Evolutionary conservation across 768 basidiomycete species (phyloP), one percentile per base, ranked within the genome.

Genomic region (Lentinula raphanica): DNA sequence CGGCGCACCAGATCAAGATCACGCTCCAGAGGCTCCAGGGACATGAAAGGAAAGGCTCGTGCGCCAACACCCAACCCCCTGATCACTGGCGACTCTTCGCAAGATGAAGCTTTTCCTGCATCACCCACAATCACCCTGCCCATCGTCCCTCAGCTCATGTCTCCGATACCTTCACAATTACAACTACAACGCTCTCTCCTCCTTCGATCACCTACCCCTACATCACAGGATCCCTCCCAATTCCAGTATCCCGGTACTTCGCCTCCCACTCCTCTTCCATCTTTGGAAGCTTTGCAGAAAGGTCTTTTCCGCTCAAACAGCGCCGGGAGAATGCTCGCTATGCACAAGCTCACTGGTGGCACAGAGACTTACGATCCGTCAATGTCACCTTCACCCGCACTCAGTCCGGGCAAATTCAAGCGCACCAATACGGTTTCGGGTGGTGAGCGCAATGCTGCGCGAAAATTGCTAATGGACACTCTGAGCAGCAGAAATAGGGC

Each of bases 261-360:
- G 5, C 82, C 86, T 2, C 76, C 86, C 6, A 86, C 85, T 2
- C 87, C 89, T 17, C 70, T 88, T 35, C 92, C 92, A 0, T 83
- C 90, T 3, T 76, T 96, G 5, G 88, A 92, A 65, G 89, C 87
- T 21, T 74, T 95, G 36, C 86, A 87, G 67, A 83, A 78, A 65
- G 87, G 88, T 15, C 80, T 97, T 2, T 86, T 91, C 66, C 86
- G 94, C 19, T 95, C 94, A 2, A 94, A 95, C 68, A 95, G 94
- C 66, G 91, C 90, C n/a, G 90, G 88, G 21, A 81, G 88, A 48
- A 80, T 83, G 64, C 74, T 85, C 70, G 93, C 93, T 3, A 84
- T 96, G 83, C 85, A 85, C 61, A 94, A 93, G 68, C 76, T 97
- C 56, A 93, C 88, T 1, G 89, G 90, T 39, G 88, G 86, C 27